These are phyloP conservation scores for Xylaria sp. DNA, from an alignment of 2,329 filamentous ascomycete species.

Conservation along the genomic window DNA sequence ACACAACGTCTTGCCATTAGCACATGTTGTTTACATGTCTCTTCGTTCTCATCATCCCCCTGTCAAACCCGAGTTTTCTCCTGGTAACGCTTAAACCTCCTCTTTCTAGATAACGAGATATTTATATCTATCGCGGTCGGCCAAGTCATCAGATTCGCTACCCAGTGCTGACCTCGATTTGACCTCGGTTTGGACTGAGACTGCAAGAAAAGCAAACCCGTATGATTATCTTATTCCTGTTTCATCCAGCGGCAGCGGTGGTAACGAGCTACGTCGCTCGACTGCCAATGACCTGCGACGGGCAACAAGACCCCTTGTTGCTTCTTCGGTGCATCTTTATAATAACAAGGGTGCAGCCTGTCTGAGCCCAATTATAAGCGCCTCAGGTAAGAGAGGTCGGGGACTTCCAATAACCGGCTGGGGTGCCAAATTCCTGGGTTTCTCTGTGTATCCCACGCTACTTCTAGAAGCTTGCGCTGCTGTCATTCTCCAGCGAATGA, in stretches of 20 bases:
- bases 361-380: constrained; percentile 28
- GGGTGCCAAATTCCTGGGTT: constrained; percentile 36
- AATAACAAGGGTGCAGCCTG: constrained; percentile 10
- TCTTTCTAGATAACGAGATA: not conserved
- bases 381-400: constrained; percentile 6
- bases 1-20: constrained; percentile 1
- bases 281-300: constrained; percentile 16
- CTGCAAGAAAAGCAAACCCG: not conserved
- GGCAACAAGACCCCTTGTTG: not conserved
- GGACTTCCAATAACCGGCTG: constrained; percentile 23
- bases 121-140: not conserved
- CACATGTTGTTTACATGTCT: not conserved
- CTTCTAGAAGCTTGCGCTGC: constrained; percentile 33
- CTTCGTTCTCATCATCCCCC: not conserved
- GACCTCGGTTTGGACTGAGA: not conserved
- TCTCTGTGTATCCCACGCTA: constrained; percentile 33
- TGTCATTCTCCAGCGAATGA: constrained; percentile 16
- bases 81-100: constrained; percentile 10
- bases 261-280: constrained; percentile 8
- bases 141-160: not conserved
- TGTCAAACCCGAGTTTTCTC: not conserved
- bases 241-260: not conserved
- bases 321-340: constrained; percentile 21
- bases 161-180: not conserved
- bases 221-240: not conserved